A percentile compares a stretch with the other conserved stretches of the same genome.
phyloP scores from a whole-genome alignment of 805 yeast genomes.

The Saccharomycopsis sp. region DNA sequence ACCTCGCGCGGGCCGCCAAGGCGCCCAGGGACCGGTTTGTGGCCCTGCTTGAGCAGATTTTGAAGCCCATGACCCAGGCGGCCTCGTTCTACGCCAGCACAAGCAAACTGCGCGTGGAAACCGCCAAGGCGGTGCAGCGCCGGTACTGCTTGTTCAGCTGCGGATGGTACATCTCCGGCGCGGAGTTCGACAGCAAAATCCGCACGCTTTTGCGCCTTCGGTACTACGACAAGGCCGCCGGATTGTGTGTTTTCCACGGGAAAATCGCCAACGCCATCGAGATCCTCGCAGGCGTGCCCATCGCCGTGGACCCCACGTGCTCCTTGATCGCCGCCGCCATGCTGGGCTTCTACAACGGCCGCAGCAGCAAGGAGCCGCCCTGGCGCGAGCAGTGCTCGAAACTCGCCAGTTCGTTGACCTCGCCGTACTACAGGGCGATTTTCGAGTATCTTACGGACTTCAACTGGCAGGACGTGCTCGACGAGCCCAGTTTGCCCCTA shows the following conservation, averaged over 20 bases:
- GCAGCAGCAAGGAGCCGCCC: constrained; percentile 43
- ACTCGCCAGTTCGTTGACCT: constrained; percentile 80
- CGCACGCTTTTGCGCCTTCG: constrained; percentile 49
- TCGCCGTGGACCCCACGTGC: constrained; percentile 29
- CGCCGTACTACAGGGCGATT: constrained; percentile 84
- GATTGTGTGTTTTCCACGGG: constrained; percentile 95
- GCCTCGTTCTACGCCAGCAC: constrained; percentile 4
- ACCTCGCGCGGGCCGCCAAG: no score
- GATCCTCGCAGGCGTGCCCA: constrained; percentile 47
- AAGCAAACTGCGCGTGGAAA: constrained; percentile 26
- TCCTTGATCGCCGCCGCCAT: constrained; percentile 82
- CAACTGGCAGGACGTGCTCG: constrained; percentile 94
- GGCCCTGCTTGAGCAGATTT: constrained; percentile 7
- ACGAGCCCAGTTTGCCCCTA: constrained; percentile 81
- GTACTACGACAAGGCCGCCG: constrained; percentile 85
- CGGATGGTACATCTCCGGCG: constrained; percentile 81
- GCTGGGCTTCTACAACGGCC: constrained; percentile 75
- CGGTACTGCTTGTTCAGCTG: constrained; percentile 74
- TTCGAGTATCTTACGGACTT: constrained; percentile 92
- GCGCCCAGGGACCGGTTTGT: constrained; percentile 25
- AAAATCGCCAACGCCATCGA: constrained; percentile 75
- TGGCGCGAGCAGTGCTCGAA: constrained; percentile 93
- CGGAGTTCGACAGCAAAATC: constrained; percentile 68
- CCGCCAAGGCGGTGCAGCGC: constrained; percentile 56
- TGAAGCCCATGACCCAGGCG: constrained; percentile 6